Base-by-base conservation (phyloP, 345 rosid species). In the Cochlearia excelsa region DNA sequence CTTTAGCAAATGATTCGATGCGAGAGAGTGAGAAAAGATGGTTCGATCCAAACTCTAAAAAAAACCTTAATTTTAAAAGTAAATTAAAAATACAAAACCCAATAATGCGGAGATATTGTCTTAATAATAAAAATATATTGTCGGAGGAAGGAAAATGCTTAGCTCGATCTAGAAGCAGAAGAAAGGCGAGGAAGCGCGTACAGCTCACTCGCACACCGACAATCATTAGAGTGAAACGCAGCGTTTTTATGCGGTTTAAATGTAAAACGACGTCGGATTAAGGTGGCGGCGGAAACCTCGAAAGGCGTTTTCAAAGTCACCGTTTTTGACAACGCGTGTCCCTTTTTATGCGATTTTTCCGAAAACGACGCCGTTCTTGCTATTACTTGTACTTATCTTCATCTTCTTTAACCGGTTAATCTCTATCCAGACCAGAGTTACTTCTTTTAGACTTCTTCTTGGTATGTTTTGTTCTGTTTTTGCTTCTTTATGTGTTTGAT, bases 151-250 rank as follows among this genome's bases (percentile, higher is more conserved):
- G 51, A 16, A 16, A 16, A 16, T 16, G 50, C 59, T 58, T 46
- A 23, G 66, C 9, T 70, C 75, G 75, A 70, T 70, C 66, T 31
- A 34, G 46, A 62, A 51, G 35, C 9, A 40, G 67, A 50, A 46
- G 23, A 16, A 16, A 16, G 39, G 16, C 30, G 54, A 51, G 51
- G 65, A 39, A 27, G 35, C 74, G 69, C 69, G 74, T 71, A 58
- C 65, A 64, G 70, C 65, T 57, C 75, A 71, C 3, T 34, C 70
- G 23, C 66, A 6, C 66, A 64, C 75, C 70, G 66, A 71, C 75
- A 69, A 9, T 42, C 35, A 37, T 35, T 44, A 33, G 40, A 43
- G 4, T 9, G 43, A 53, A 69, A 61, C 63, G 73, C 1, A 9
- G 68, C 47, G 58, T 61, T 69, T 69, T 39, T 0, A 2, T 1